Percentiles rank a stretch among this genome's conserved stretches.
Conservation (phyloP, 23 red algal genomes). For the Gracilaria vermiculophylla region DNA sequence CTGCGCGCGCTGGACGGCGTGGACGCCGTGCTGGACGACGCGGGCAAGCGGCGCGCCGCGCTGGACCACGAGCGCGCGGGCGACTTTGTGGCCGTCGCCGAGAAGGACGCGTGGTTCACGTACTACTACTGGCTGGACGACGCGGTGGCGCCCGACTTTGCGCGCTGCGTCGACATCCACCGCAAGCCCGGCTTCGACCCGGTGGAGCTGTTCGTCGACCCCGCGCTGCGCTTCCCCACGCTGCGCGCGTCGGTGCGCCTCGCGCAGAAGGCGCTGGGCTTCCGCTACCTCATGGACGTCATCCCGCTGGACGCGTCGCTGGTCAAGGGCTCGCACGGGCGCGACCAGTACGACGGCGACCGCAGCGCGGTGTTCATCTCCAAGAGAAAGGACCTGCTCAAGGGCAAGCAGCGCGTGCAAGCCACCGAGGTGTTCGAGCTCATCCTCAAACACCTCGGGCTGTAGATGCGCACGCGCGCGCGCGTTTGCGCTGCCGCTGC, state of each 20-base stretch:
- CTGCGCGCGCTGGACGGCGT: conserved; percentile 54
- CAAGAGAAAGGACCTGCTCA: conserved; percentile 30
- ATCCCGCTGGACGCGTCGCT: conserved; percentile 69
- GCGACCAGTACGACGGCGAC: background rate
- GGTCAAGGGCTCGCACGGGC: conserved; percentile 61
- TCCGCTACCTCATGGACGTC: conserved; percentile 74
- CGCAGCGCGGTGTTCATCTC: conserved; percentile 45
- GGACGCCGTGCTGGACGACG: conserved; percentile 47
- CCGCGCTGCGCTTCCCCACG: conserved; percentile 50
- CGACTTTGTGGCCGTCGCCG: conserved; percentile 66
- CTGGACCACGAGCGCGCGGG: conserved; percentile 64
- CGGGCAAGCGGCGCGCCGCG: conserved; percentile 23
- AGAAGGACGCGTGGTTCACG: conserved; percentile 63
- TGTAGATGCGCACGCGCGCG: too few relatives aligned
- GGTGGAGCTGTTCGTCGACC: conserved; percentile 76
- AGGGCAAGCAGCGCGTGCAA: conserved; percentile 3
- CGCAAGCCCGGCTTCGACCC: conserved; percentile 81
- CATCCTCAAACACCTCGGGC: conserved; percentile 46
- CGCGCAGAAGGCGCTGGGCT: conserved; percentile 52
- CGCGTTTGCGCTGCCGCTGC: too few relatives aligned
- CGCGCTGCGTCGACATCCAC: conserved; percentile 80
- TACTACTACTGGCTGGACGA: conserved; percentile 87
- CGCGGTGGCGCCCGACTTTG: conserved; percentile 68
- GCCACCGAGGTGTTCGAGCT: conserved; percentile 58
- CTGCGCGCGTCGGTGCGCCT: conserved; percentile 45